A percentile compares a stretch with the other conserved stretches of the same genome.
Conservation (phyloP, 169 alveolate species). For the Amoebophrya sp. region DNA sequence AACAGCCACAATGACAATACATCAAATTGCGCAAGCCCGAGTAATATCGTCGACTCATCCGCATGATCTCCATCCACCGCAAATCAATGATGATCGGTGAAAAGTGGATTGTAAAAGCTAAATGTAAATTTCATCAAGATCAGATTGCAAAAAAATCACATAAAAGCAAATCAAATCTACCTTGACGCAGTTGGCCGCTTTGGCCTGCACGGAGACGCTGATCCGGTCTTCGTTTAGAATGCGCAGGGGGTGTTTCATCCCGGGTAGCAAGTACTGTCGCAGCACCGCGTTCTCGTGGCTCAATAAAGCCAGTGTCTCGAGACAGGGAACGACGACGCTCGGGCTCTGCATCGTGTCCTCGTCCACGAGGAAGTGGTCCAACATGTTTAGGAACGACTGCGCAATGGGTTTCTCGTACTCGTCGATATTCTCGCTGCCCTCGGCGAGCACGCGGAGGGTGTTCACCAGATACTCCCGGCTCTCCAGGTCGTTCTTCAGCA, state of each 20-base stretch:
- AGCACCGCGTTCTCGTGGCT: not conserved
- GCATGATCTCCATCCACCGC: no score
- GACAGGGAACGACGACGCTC: not conserved
- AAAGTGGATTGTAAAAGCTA: no score
- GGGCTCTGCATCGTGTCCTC: not conserved
- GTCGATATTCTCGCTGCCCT: not conserved
- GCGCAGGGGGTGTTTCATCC: not conserved
- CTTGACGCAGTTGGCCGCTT: slow-evolving; percentile 3
- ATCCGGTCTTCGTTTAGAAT: not conserved
- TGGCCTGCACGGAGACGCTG: not conserved
- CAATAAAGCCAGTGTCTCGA: not conserved
- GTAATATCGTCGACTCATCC: no score
- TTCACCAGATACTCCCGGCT: not conserved
- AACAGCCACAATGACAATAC: no score
- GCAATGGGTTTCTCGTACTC: not conserved
- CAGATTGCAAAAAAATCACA: no score
- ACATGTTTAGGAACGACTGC: not conserved
- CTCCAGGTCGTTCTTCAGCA: not conserved
- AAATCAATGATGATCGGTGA: no score
- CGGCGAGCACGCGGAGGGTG: not conserved
- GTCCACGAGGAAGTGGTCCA: not conserved
- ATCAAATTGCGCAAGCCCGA: no score
- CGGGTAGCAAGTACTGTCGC: not conserved
- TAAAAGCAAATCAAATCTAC: no score
- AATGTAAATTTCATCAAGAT: no score